These are phyloP conservation scores for Cyberlindnera lachancei DNA, from an alignment of 805 yeast species.

Conservation along the genomic window DNA sequence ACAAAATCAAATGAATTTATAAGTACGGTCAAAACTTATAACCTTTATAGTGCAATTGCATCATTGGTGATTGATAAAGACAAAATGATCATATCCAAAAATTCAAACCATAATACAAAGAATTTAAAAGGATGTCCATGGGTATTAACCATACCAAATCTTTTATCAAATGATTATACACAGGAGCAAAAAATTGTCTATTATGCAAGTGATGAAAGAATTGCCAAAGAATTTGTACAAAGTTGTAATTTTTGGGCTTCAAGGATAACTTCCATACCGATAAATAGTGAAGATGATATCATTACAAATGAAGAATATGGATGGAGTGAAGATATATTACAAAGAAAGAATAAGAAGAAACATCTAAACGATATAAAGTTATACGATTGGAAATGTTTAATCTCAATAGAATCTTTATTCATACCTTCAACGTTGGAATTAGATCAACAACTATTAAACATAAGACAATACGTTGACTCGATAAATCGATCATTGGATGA, in stretches of 20 bases:
- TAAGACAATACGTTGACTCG: conserved; percentile 32
- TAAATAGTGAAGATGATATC: conserved; percentile 54
- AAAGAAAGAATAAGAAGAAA: conserved; percentile 14
- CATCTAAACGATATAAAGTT: conserved; percentile 16
- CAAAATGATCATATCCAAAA: too few species aligned
- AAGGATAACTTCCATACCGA: conserved; percentile 73
- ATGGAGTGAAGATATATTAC: conserved; percentile 39
- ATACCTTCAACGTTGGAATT: conserved; percentile 24
- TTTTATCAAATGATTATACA: conserved; percentile 12
- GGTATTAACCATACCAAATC: conserved; percentile 20
- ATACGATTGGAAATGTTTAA: conserved; percentile 19
- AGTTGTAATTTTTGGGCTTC: conserved; percentile 91
- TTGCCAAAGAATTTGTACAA: conserved; percentile 62
- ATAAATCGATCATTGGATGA: conserved; percentile 32
- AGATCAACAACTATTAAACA: conserved; percentile 31
- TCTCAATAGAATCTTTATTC: conserved; percentile 23
- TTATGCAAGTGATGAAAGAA: conserved; percentile 30
- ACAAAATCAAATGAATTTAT: conserved; percentile 16
- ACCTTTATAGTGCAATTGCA: conserved; percentile 21
- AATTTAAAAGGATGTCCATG: conserved; percentile 20
- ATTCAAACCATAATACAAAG: conserved; percentile 14
- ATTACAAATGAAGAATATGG: conserved; percentile 76
- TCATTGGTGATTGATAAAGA: conserved; percentile 14
- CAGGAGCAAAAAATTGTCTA: conserved; percentile 18
- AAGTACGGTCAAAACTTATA: conserved; percentile 16